Conservation (phyloP, 2,329 filamentous ascomycete species). For the Exophiala aquamarina region DNA sequence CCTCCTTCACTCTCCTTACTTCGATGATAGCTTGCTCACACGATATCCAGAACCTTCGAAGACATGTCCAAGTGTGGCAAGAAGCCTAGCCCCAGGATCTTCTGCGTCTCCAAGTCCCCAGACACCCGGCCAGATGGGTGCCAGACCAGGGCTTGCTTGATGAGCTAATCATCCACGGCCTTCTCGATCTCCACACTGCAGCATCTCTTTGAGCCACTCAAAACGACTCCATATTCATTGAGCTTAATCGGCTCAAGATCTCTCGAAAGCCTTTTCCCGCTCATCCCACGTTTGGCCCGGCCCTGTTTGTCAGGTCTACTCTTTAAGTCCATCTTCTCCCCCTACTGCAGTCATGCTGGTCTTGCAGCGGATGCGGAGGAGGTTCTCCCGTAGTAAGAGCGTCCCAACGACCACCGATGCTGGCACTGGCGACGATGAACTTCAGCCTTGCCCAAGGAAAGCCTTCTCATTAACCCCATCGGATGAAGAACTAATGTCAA, state of each 20-base stretch:
- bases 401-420: slow-evolving; percentile 6
- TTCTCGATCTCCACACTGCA: too few species aligned
- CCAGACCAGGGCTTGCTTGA: too few species aligned
- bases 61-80: too few species aligned
- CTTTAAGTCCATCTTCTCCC: too few species aligned
- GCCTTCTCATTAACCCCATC: slow-evolving; percentile 25
- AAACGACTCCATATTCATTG: neutral
- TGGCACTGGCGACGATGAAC: slow-evolving; percentile 5
- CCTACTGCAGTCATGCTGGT: slow-evolving; percentile 14
- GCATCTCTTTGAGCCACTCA: neutral
- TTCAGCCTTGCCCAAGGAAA: slow-evolving; percentile 16
- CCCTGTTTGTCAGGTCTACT: too few species aligned
- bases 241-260: neutral
- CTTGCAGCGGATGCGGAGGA: slow-evolving; percentile 18
- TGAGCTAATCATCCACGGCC: too few species aligned
- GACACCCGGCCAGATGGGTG: too few species aligned
- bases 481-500: slow-evolving; percentile 27
- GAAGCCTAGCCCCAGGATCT: too few species aligned
- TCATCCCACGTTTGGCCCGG: neutral
- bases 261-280: neutral
- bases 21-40: too few species aligned
- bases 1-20: too few species aligned
- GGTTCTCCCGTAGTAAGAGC: slow-evolving; percentile 26
- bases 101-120: too few species aligned
- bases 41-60: too few species aligned